Base-by-base conservation (phyloP, 2,329 filamentous ascomycete species). In the Polytolypa hystricis region DNA sequence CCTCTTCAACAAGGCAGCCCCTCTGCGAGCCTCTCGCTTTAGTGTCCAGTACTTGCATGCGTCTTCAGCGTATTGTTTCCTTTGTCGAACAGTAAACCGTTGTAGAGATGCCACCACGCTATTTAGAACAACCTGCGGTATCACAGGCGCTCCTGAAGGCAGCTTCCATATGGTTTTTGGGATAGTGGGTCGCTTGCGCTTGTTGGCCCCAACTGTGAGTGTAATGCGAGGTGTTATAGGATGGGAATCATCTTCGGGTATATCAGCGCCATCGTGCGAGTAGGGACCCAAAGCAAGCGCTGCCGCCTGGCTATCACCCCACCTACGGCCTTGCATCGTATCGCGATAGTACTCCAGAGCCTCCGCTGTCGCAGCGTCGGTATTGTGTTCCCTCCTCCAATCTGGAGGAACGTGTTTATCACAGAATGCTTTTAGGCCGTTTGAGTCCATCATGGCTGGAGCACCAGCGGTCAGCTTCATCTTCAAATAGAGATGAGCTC, bases 21-120 rank as follows among this genome's bases (percentile, higher is more conserved):
- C 91, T 40, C 91, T 74, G 21, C 91, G 78, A 43, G 89, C 84
- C 58, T 98, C 91, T 38, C 91, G 77, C 64, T 98, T 98, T 44
- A 98, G 62, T 0, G 91, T 96, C 91, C 91, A 98, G 61, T 96
- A 98, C 49, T 85, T 86, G 64, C 89, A 96, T 2, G 84, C 84
- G 58, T 95, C 89, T 39, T 85, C 81, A 2, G 93, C 79, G 56
- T 85, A 98, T 42, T 95, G 87, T 54, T 93, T 94, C 35, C 86
- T 77, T 55, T 91, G 93, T 19, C 81, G 77, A 23, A 84, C 70
- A n/a, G 76, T 75, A 56, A 96, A 96, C 32, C 84, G 78, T 43
- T 80, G 75, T 21, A 98, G 70, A 0, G 87, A 84, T 30, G 76
- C 75, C 48, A 94, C 84, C 15, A 98, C 85, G 18, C 81, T 79